Evolutionary conservation across 176 grass and related monocot genomes (phyloP), one percentile per base, ranked within the genome.

Genomic region (Avena sativa): DNA sequence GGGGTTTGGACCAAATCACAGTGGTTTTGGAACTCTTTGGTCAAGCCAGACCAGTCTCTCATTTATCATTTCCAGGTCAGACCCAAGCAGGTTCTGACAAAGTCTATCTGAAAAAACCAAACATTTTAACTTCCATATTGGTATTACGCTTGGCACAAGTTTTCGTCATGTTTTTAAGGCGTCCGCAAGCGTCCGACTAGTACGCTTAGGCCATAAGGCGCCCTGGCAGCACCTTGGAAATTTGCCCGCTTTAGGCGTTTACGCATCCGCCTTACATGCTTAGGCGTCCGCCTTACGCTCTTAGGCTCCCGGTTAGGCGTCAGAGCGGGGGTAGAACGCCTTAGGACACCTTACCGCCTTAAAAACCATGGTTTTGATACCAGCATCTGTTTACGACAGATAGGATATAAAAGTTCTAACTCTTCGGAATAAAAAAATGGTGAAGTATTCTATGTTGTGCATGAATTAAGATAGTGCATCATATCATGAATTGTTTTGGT

Each of bases 41-140:
- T 14, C 13, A 4, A 83, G 65, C 49, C 30, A 71, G 49, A 57
- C 12, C 49, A 56, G 80, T 52, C 49, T 26, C 50, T 0, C 38
- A 71, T 23, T 52, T 83, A 71, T 67, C 20, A 56, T 71, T 56
- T 82, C 69, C 65, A 83, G 11, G 32, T 40, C 80, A 82, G 61
- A 51, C 50, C 64, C 12, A 7, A 71, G 20, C 20, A 69, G 28
- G 80, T 67, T 51, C 73, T 26, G 20, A 30, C 8, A 40, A 80
- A 58, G 34, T 74, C 23, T 74, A 60, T 26, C 67, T 72, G 81
- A 83, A 3, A 32, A 30, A 71, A 32, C 23, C 53, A 26, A 73
- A 61, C 53, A 63, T 44, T 62, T 51, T 72, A 75, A 23, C 48
- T 55, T 34, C 28, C 46, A 76, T 43, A 65, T 28, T 32, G 8